Evolutionary conservation across 192 early-diverging fungal genomes (phyloP), one percentile per base, ranked within the genome.

Genomic region (Lunasporangiospora selenospora): DNA sequence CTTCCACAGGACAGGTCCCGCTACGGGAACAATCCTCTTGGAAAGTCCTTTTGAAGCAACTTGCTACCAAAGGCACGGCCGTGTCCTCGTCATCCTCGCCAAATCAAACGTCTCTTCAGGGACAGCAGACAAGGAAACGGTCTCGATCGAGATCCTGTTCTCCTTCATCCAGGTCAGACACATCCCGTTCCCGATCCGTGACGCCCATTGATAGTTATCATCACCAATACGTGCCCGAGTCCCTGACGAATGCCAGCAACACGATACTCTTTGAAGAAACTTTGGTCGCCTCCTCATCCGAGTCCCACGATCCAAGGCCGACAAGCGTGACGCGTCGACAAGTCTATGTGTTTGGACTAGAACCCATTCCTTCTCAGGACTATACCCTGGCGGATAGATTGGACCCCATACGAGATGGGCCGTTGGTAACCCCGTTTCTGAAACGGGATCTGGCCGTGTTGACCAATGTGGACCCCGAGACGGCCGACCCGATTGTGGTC

Each of bases 181-280:
- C 58, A 52, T 52, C 52, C 15, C 42, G 52, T 40, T 54, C 65
- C 19, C 34, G 57, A 18, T 67, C 67, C 2, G 31, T 33, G 12
- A 71, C 67, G 4, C 67, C 67, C 3, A 71, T 71, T 13, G 67
- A 71, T n/a, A 71, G 67, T 18, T 51, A 61, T 44, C 59, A 62
- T 6, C 37, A 53, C 37, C 11, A 23, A 5, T 61, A 71, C 37
- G 53, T n/a, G n/a, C n/a, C n/a, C n/a, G 45, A 12, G 45, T 8
- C 8, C 13, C 18, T 26, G 45, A 47, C 45, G 21, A 47, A 10
- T n/a, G n/a, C n/a, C n/a, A n/a, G n/a, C n/a, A n/a, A n/a, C n/a
- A n/a, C n/a, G n/a, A n/a, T n/a, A n/a, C n/a, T n/a, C n/a, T n/a
- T n/a, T n/a, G n/a, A n/a, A n/a, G n/a, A n/a, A n/a, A n/a, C n/a